Base-by-base conservation (phyloP, 129 eudicot genomes). In the Gnaphalium uliginosum region DNA sequence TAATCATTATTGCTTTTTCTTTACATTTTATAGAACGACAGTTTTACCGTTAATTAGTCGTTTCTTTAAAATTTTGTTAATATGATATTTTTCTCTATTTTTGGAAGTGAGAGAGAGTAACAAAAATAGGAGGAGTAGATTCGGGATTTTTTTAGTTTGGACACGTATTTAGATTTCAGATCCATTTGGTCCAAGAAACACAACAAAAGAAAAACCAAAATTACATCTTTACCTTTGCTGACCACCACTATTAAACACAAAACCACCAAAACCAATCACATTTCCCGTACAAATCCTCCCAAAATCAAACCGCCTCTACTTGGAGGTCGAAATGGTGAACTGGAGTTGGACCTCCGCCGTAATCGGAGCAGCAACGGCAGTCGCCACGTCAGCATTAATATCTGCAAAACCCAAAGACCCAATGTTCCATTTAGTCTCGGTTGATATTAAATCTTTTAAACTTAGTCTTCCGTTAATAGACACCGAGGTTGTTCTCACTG, bases 271-370 rank as follows among this genome's bases (percentile, higher is more conserved):
- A 58, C 29, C 21, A 19, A 8, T 19, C 26, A 15, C 26, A 54
- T 30, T 30, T n/a, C 37, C 37, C n/a, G 10, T 14, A 56, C 8
- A 56, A 21, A 21, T 58, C 2, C 13, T 25, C 30, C 30, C 8
- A 0, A 29, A 59, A 59, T 11, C 18, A 63, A 63, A 54, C 83
- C 69, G 25, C 78, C 74, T 9, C 8, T 29, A 48, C 64, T 17
- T 13, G 33, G 33, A 19, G 78, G 54, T 30, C 54, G 58, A 80
- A 73, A 84, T 86, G 87, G 82, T 66, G 37, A 81, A 79, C 8
- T 93, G 94, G 92, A 83, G 88, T 85, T 93, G 95, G 96, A 77
- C 80, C 76, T 88, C 96, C 67, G 92, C 96, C 78, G 27, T 85
- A 4, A 19, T 81, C 62, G 99, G 97, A 15, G 99, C 97, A 8